These are phyloP conservation scores for Senecio squalidus DNA, from an alignment of 140 eudicot species.

Conservation along the genomic window DNA sequence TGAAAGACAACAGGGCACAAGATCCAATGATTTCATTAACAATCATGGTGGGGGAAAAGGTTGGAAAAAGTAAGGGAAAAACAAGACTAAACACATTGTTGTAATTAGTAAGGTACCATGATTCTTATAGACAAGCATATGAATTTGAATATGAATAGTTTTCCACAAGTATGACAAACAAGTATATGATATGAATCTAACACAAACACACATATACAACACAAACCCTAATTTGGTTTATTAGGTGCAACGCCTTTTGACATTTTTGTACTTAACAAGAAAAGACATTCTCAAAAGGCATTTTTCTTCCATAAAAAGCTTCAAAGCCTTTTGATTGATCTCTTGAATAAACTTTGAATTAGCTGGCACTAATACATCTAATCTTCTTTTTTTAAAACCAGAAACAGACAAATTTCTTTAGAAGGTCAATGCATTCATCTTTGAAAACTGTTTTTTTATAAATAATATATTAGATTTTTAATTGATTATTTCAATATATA, in stretches of 20 bases:
- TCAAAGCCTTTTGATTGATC: conserved; percentile 21
- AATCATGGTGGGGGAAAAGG: conserved; percentile 19
- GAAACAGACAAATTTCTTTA: conserved; percentile 28
- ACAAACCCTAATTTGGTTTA: conserved; percentile 28
- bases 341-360: conserved; percentile 7
- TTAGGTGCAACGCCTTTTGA: conserved; percentile 66
- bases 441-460: conserved; percentile 6
- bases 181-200: conserved; percentile 16
- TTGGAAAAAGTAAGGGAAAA: neutral
- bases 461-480: neutral
- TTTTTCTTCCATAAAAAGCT: conserved; percentile 27
- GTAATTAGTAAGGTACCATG: neutral
- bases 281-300: conserved; percentile 39
- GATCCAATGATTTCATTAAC: conserved; percentile 24
- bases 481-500: no score
- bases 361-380: conserved; percentile 43
- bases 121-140: conserved; percentile 14
- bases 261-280: conserved; percentile 42
- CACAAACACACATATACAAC: conserved; percentile 17
- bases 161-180: conserved; percentile 10
- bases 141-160: conserved; percentile 11
- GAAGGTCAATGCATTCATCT: conserved; percentile 60
- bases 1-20: conserved; percentile 4
- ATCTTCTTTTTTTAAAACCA: conserved; percentile 1
- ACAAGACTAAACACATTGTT: conserved; percentile 6